Percentiles rank a stretch among this genome's conserved stretches.
phyloP scores from a whole-genome alignment of 352 stramenopile genomes.

The Hyaloperonospora brassicae region DNA sequence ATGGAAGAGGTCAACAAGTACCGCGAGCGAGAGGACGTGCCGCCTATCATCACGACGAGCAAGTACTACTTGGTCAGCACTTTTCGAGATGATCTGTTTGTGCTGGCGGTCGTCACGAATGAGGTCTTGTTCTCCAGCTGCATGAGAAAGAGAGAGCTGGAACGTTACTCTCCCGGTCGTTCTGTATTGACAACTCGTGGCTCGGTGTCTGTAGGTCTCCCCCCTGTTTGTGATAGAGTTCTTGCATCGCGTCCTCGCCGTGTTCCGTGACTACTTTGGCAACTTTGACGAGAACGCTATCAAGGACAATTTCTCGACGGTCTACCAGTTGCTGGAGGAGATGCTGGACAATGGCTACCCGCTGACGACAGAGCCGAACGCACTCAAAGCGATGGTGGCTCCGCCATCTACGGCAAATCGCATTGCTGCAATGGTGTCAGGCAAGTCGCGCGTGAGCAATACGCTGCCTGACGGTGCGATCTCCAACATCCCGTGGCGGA shows the following conservation, averaged over 20 bases:
- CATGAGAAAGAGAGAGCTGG: not conserved
- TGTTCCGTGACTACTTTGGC: slow-evolving; percentile 96
- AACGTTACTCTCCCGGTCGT: not conserved
- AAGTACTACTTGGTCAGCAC: slow-evolving; percentile 90
- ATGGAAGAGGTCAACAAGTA: slow-evolving; percentile 95
- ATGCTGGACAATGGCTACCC: slow-evolving; percentile 98
- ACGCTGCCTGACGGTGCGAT: slow-evolving; percentile 88
- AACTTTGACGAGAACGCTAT: slow-evolving; percentile 93
- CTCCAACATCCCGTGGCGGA: slow-evolving; percentile 96
- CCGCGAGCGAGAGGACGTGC: slow-evolving; percentile 77
- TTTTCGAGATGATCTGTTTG: slow-evolving; percentile 91
- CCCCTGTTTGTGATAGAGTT: slow-evolving; percentile 94
- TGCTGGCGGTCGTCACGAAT: slow-evolving; percentile 90
- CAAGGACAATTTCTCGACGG: slow-evolving; percentile 97
- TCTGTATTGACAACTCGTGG: not conserved
- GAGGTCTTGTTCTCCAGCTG: slow-evolving; percentile 55
- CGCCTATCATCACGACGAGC: slow-evolving; percentile 80
- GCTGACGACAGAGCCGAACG: slow-evolving; percentile 95
- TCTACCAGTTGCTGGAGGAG: slow-evolving; percentile 93
- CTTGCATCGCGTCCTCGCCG: slow-evolving; percentile 92
- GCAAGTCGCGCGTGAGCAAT: slow-evolving; percentile 88
- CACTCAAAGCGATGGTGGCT: slow-evolving; percentile 94
- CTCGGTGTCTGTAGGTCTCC: slow-evolving; percentile 45
- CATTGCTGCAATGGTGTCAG: slow-evolving; percentile 84
- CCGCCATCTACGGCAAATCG: slow-evolving; percentile 90